Conservation (phyloP, 164 flowering plant species). For the Aristolochia californica region DNA sequence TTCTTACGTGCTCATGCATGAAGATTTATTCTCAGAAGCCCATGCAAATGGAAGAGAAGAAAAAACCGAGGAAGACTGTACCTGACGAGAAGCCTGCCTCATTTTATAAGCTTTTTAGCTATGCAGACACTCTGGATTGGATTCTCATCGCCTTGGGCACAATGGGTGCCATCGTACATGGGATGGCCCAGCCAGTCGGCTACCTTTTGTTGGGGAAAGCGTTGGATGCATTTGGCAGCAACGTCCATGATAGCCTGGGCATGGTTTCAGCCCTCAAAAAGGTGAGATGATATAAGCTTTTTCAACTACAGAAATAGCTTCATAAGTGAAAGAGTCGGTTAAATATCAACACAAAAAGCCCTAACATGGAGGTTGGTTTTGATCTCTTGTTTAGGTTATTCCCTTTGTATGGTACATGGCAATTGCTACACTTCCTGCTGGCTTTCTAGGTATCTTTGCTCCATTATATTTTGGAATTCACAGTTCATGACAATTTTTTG, state of each 20-base stretch:
- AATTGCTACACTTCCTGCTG: conserved; percentile 61
- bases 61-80: too few species aligned
- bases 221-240: conserved; percentile 47
- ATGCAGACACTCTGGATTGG: conserved; percentile 62
- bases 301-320: not conserved
- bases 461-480: not conserved
- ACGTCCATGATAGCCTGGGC: conserved; percentile 27
- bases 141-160: conserved; percentile 53
- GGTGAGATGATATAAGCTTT: conserved; percentile 18
- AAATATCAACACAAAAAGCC: not conserved
- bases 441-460: conserved; percentile 38
- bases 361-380: not conserved
- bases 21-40: too few species aligned
- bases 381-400: conserved; percentile 30
- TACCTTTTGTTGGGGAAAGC: conserved; percentile 66
- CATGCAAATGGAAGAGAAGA: too few species aligned
- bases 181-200: conserved; percentile 58
- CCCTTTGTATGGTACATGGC: conserved; percentile 77
- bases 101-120: conserved; percentile 33
- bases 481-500: too few species aligned
- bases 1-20: too few species aligned
- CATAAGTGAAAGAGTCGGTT: not conserved
- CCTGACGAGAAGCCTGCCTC: conserved; percentile 6
- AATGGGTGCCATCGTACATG: conserved; percentile 52
- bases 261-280: conserved; percentile 52